phyloP scores from a whole-genome alignment of 2,329 filamentous ascomycete genomes.

The Elsinoe fawcettii region DNA sequence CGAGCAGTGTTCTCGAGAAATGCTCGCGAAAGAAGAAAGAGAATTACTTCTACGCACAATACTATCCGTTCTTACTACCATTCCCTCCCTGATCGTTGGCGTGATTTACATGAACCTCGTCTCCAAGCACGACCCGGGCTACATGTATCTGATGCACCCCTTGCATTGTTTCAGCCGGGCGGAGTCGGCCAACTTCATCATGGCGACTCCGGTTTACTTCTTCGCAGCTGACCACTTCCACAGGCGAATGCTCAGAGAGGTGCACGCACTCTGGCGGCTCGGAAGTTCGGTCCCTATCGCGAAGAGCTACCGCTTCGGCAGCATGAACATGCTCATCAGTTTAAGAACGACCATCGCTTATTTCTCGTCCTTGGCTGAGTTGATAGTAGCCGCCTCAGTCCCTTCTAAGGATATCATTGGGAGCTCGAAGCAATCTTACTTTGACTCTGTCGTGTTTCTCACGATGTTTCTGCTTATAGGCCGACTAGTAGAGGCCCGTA shows the following conservation, averaged over 20 bases:
- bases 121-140: conserved; percentile 48
- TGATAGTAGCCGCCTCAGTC: conserved; percentile 53
- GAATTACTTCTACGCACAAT: conserved; percentile 63
- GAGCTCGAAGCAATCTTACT: conserved; percentile 49
- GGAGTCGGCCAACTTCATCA: conserved; percentile 70
- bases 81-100: conserved; percentile 80
- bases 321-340: conserved; percentile 92
- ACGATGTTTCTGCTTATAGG: conserved; percentile 75
- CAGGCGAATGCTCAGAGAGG: conserved; percentile 66
- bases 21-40: conserved; percentile 62
- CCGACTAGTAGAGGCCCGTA: conserved; percentile 77
- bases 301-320: conserved; percentile 80
- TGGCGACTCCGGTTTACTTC: conserved; percentile 82
- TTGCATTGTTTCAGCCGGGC: conserved; percentile 54
- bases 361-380: conserved; percentile 68
- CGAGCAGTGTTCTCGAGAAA: conserved; percentile 68
- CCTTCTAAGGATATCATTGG: conserved; percentile 24
- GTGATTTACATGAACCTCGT: conserved; percentile 88
- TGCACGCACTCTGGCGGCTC: conserved; percentile 67
- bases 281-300: conserved; percentile 64
- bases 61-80: conserved; percentile 59
- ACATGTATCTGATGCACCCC: conserved; percentile 61
- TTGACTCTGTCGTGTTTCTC: conserved; percentile 86
- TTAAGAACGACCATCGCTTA: conserved; percentile 84
- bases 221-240: conserved; percentile 84